Base-by-base conservation (phyloP, 768 basidiomycete genomes). In the Epithele typhae region DNA sequence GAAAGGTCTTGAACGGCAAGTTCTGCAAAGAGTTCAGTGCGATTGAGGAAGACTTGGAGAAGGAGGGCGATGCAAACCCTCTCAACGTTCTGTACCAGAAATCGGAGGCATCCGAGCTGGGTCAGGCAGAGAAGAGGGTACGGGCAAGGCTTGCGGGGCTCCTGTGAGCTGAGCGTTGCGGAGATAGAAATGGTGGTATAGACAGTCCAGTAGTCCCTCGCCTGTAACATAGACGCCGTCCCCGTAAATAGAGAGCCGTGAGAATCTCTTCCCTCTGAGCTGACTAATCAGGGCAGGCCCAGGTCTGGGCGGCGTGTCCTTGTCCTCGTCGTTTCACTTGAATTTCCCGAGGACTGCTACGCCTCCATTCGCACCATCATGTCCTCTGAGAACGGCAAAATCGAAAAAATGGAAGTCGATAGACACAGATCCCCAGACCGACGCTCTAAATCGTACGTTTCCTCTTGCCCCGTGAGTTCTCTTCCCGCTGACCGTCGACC, bases 391-490 rank as follows among this genome's bases (percentile, higher is more conserved):
- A 56, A 56, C 45, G 54, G 54, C 7, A 46, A 27, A 30, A 19
- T 19, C 67, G 59, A 72, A 37, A 76, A 71, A 61, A 82, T 87
- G 79, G 81, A 84, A 43, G 67, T 81, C 17, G 85, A 86, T 55
- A 71, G 66, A 55, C 43, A 50, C 22, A 44, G 36, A 21, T 64
- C 62, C 24, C 59, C 58, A 1, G 61, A 60, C 40, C 53, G 58
- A 35, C 57, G 53, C 30, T 60, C 60, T 2, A 62, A 61, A 45
- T 60, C 59, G 62, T 64, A 43, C 47, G 62, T 51, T 46, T 30
- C 34, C 40, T 32, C 12, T 33, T 24, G 10, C 12, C 17, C 36
- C 22, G 18, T 24, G 15, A 42, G 39, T 23, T 27, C 7, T 38
- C 21, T 23, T 21, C 38, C 4, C 34, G 46, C 52, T 41, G 33